Base-by-base conservation (phyloP, 805 yeast species). In the Saturnispora diversa region DNA sequence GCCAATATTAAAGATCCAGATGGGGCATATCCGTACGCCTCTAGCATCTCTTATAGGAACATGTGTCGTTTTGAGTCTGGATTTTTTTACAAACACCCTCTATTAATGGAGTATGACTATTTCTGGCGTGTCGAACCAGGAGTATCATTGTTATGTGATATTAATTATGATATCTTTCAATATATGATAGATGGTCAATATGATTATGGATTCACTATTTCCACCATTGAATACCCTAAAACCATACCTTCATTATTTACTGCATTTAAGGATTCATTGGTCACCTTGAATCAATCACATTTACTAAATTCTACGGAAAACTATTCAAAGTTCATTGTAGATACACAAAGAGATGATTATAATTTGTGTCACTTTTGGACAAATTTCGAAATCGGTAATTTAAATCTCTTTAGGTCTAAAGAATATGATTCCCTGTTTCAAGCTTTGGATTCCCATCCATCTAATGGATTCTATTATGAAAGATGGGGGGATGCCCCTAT, bases 401-500 rank as follows among this genome's bases (percentile, higher is more conserved):
- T 84, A 61, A 73, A 78, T 49, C 69, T 83, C 53, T 80, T 84
- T 77, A 69, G 92, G 53, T 60, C 74, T n/a, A 69, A 73, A 35
- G 78, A 79, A 7, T 85, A 85, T 57, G 59, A 58, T 28, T 68
- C 71, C 36, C 77, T 78, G 54, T 85, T 85, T 52, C 77, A 82
- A 20, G 63, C 69, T 49, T 69, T 85, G 52, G 94, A 85, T 59
- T 57, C 67, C 41, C 69, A 77, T n/a, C 34, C 32, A 5, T 27
- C 42, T 2, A 92, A 94, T 56, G 94, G 94, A 8, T 84, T 85
- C 64, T 85, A 79, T 64, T 85, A 84, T 60, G 85, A 82, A 65
- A 71, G 94, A 56, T 84, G 94, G 95, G 94, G 95, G 43, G 95
- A 85, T 60, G 95, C 94, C 6, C 95, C 95, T 20, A 76, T 84